phyloP scores from a whole-genome alignment of 2,329 filamentous ascomycete species.

The Colletotrichum kahawae region DNA sequence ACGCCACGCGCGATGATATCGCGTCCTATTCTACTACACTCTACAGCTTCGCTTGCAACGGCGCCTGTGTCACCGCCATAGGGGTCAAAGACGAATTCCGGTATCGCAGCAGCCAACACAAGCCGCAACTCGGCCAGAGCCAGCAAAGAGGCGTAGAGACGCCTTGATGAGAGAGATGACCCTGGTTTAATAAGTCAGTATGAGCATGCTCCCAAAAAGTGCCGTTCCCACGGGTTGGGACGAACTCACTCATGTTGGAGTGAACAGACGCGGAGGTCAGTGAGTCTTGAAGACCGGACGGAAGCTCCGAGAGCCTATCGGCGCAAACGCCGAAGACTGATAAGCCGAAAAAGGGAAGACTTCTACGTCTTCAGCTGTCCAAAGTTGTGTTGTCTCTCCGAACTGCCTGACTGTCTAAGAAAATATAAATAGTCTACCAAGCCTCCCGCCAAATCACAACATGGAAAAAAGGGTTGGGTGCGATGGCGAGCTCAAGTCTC shows the following conservation, averaged over 20 bases:
- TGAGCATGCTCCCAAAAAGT: neutral
- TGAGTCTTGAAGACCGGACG: conserved; percentile 7
- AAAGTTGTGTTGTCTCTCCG: neutral
- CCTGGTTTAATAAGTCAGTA: neutral
- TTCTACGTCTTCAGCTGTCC: neutral
- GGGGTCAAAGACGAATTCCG: conserved; percentile 25
- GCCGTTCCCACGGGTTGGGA: neutral
- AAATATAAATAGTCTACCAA: neutral
- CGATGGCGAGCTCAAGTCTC: neutral
- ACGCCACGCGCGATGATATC: conserved; percentile 62
- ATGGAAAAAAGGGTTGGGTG: neutral
- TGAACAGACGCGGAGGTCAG: neutral
- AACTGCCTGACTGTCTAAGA: neutral
- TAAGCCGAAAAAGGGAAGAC: neutral
- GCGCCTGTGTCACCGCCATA: conserved; percentile 53
- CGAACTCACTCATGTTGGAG: conserved; percentile 18
- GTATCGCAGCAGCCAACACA: conserved; percentile 2
- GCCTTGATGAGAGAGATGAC: neutral
- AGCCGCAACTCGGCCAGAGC: neutral
- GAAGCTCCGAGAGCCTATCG: conserved; percentile 5
- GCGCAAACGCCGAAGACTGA: conserved; percentile 4
- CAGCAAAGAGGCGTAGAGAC: neutral
- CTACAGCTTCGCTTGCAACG: conserved; percentile 71
- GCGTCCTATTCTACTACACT: conserved; percentile 73
- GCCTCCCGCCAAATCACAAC: neutral